Conservation (phyloP, 352 stramenopile genomes). For the Elongisporangium anandrum region DNA sequence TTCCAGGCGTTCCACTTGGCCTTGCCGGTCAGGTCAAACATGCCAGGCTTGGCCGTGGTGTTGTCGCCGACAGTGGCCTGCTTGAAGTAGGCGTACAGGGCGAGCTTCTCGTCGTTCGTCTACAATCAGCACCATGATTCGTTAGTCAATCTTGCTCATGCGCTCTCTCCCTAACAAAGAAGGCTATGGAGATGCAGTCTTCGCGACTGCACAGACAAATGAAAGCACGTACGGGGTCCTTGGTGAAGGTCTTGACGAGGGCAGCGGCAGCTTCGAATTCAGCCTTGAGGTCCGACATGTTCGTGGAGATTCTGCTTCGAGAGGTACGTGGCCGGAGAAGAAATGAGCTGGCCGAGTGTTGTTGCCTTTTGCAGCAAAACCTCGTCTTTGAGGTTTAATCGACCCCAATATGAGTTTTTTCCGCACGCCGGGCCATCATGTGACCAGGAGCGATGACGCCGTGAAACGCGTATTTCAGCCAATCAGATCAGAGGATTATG, state of each 20-base stretch:
- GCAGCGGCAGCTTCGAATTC: conserved; percentile 82
- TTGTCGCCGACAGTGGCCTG: conserved; percentile 87
- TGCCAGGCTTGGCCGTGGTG: conserved; percentile 73
- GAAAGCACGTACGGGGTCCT: conserved; percentile 36
- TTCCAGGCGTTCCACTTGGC: conserved; percentile 89
- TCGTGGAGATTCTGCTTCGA: conserved; percentile 1
- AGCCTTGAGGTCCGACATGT: conserved; percentile 81
- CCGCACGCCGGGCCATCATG: background rate
- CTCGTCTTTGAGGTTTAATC: conserved; percentile 2
- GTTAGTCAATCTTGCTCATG: background rate
- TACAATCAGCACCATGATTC: conserved; percentile 3
- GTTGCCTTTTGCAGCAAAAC: conserved; percentile 5
- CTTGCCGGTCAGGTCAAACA: conserved; percentile 86
- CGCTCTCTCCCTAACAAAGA: background rate
- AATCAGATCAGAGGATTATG: background rate
- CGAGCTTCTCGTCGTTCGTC: conserved; percentile 89
- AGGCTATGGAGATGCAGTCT: background rate
- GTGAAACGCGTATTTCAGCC: background rate
- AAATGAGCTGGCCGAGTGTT: background rate
- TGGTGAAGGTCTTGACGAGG: conserved; percentile 78
- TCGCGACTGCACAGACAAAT: background rate
- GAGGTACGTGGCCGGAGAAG: background rate
- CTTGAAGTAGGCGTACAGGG: conserved; percentile 89
- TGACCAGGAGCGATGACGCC: no score
- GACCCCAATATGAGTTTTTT: background rate